A percentile compares a stretch with the other conserved stretches of the same genome.
Conservation (phyloP, 345 rosid genomes). For the Melaleuca quinquenervia region DNA sequence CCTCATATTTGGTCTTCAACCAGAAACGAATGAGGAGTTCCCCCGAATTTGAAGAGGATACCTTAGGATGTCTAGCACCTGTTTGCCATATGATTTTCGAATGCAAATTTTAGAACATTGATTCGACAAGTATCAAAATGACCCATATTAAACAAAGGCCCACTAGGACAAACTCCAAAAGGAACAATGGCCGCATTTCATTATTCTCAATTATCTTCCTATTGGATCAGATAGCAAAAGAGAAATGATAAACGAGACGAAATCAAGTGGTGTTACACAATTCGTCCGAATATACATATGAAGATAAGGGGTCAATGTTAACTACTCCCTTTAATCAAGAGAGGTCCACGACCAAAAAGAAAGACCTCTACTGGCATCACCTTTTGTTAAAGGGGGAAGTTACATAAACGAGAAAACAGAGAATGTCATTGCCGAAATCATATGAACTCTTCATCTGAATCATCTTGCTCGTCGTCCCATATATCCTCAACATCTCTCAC, state of each 20-base stretch:
- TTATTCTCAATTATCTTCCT: neutral
- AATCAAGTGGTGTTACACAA: neutral
- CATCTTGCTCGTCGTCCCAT: constrained; percentile 34
- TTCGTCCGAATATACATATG: neutral
- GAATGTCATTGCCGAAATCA: neutral
- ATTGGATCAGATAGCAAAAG: neutral
- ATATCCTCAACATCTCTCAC: constrained; percentile 11
- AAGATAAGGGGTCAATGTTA: neutral
- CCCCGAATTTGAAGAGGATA: neutral
- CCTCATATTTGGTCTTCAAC: neutral
- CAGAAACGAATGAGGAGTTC: neutral
- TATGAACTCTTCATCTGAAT: constrained; percentile 25
- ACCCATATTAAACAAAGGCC: neutral
- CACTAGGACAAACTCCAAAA: neutral
- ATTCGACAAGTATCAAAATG: neutral
- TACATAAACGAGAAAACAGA: neutral
- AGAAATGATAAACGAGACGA: neutral
- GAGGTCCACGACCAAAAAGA: neutral
- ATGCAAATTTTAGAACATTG: neutral
- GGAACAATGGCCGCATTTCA: neutral
- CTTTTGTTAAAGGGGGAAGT: neutral
- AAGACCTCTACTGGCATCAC: neutral
- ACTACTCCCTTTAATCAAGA: neutral
- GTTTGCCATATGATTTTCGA: neutral
- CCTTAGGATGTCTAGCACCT: neutral